phyloP scores from a whole-genome alignment of 2,329 filamentous ascomycete genomes.

The Harringtonia aguacate region DNA sequence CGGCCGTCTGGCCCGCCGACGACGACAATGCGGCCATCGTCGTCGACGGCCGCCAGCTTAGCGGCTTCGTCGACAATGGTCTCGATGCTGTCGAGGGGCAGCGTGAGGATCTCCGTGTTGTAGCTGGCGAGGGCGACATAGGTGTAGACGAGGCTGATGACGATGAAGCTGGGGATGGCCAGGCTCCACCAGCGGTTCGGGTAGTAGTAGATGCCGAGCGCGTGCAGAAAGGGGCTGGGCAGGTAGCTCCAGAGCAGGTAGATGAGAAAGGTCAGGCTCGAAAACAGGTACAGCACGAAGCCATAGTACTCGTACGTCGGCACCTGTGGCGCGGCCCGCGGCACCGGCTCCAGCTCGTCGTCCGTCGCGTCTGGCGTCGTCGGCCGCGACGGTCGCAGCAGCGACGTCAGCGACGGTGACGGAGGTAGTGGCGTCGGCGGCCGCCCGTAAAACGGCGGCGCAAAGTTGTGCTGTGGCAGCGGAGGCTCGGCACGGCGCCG shows the following conservation, averaged over 20 bases:
- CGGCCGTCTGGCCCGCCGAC: slow-evolving; percentile 7
- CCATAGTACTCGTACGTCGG: slow-evolving; percentile 99
- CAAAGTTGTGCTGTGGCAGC: slow-evolving; percentile 43
- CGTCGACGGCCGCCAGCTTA: slow-evolving; percentile 66
- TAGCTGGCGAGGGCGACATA: slow-evolving; percentile 87
- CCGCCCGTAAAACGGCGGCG: slow-evolving; percentile 90
- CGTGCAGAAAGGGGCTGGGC: slow-evolving; percentile 82
- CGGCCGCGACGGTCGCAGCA: slow-evolving; percentile 81
- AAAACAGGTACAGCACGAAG: slow-evolving; percentile 91
- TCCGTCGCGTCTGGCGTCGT: slow-evolving; percentile 89
- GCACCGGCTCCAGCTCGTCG: slow-evolving; percentile 68
- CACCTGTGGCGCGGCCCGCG: slow-evolving; percentile 80
- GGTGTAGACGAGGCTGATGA: slow-evolving; percentile 82
- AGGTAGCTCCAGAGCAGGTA: slow-evolving; percentile 79
- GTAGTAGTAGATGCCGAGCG: slow-evolving; percentile 91
- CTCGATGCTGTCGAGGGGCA: slow-evolving; percentile 70
- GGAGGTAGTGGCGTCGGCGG: slow-evolving; percentile 92
- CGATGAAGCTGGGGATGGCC: slow-evolving; percentile 80
- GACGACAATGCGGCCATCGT: slow-evolving; percentile 7
- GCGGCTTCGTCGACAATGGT: slow-evolving; percentile 87
- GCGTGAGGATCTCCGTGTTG: slow-evolving; percentile 80
- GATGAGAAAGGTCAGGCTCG: slow-evolving; percentile 66
- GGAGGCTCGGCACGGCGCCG: slow-evolving; percentile 27
- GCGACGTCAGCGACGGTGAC: slow-evolving; percentile 82
- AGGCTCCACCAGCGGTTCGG: slow-evolving; percentile 97